Base-by-base conservation (phyloP, 345 rosid species). In the Eucalyptus paniculata region DNA sequence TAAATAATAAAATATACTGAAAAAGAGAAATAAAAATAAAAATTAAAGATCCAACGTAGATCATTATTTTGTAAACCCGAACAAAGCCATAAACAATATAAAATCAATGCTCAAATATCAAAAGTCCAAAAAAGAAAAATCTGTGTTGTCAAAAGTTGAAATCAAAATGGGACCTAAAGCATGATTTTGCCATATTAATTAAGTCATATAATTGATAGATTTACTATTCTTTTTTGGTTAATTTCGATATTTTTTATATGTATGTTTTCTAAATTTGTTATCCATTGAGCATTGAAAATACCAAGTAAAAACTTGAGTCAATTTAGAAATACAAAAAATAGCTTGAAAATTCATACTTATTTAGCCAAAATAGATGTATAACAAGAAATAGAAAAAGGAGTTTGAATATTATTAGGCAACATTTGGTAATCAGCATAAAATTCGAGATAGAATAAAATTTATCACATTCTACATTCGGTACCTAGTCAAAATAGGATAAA, bases 401-500 rank as follows among this genome's bases (percentile, higher is more conserved):
- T 69, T 67, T 17, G 23, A 69, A 69, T 69, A n/a, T 18, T 34
- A 18, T 69, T 53, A 53, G 26, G 58, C 58, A 2, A 53, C 2
- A 53, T 53, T 8, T 53, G 26, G 26, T 2, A 53, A 53, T 21
- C 1, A 21, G 2, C 58, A 21, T 53, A 21, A 53, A 53, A 21
- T 53, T 53, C 24, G 2, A 53, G 26, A 53, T 53, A 53, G 11
- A 53, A 53, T 53, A 21, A 53, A 53, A 4, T 21, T 21, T 53
- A 2, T 53, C 5, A 21, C 11, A 53, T 8, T 8, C 0, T 8
- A 2, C 58, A 53, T 19, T 53, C 2, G 1, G 11, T 53, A 53
- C 58, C 11, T 53, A 0, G 1, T 53, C 26, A 53, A 53, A 53
- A 53, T 0, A 53, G 0, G 26, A 53, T 53, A 53, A 53, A 53